Evolutionary conservation across 2,329 filamentous ascomycete species (phyloP).

Genomic region (Microsporum canis): DNA sequence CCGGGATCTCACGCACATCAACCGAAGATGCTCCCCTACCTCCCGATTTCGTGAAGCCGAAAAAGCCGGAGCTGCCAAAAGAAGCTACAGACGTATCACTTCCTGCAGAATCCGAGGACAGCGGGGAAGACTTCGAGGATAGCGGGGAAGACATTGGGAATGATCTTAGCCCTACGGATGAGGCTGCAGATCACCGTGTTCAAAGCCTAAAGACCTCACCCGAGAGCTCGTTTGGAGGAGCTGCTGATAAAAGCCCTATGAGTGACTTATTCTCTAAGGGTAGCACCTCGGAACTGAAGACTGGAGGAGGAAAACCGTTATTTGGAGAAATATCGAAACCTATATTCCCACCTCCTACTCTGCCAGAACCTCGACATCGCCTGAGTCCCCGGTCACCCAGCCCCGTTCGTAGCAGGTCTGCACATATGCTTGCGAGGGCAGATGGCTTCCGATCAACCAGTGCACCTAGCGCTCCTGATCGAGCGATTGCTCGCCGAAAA

Average conservation of each 20-base stretch:
- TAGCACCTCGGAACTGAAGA: conserved; percentile 21
- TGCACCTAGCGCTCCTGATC: conserved; percentile 28
- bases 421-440: conserved; percentile 22
- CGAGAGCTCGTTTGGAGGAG: conserved; percentile 35
- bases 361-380: conserved; percentile 21
- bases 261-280: conserved; percentile 33
- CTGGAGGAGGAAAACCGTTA: conserved; percentile 23
- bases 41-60: conserved; percentile 15
- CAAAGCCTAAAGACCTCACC: conserved; percentile 32
- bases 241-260: conserved; percentile 27
- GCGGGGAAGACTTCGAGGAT: conserved; percentile 33
- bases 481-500: conserved; percentile 32
- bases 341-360: conserved; percentile 28
- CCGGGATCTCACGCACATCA: conserved; percentile 28
- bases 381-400: conserved; percentile 36
- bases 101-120: conserved; percentile 25
- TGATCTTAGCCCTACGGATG: conserved; percentile 26
- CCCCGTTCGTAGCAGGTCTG: conserved; percentile 28
- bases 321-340: conserved; percentile 37
- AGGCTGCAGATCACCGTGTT: conserved; percentile 19
- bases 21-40: conserved; percentile 32
- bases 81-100: conserved; percentile 17
- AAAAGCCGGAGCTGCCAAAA: conserved; percentile 2
- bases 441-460: conserved; percentile 29
- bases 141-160: conserved; percentile 38